Base-by-base conservation (phyloP, 2,329 filamentous ascomycete species). In the Mycogone perniciosa region DNA sequence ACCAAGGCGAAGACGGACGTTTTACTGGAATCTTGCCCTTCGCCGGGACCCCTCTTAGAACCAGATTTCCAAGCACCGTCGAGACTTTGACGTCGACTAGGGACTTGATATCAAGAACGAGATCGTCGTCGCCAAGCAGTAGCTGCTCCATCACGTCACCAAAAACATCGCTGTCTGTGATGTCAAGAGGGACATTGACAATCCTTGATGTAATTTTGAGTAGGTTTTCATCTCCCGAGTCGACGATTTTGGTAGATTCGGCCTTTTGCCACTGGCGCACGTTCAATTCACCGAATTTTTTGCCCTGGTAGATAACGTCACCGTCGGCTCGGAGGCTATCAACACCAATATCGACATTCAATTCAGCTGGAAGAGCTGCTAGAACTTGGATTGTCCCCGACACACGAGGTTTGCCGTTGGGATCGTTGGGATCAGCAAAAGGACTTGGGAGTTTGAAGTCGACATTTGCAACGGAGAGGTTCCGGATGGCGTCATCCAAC, bases 11-110 rank as follows among this genome's bases (percentile, higher is more conserved):
- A 70, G 76, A 89, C 91, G 83, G 85, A 96, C 90, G 88, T 81
- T 95, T 95, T 74, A 97, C 82, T 70, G 88, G 88, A 64, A 99
- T 84, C 63, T 85, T 81, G 60, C 93, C 91, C 74, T 90, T 79
- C 67, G 82, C 89, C 44, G 92, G 92, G 62, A 99, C 86, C 58
- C 86, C 83, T 67, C 88, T 89, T 61, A 97, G 74, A 48, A 86
- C 79, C 62, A 97, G 80, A 59, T 85, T 76, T 44, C 93, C 93
- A 56, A 99, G 76, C 29, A 86, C 84, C 31, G 91, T 96, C 52
- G 83, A 76, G 46, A 96, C 81, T 62, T 88, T 82, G 57, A 91
- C 87, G 67, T 95, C 89, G 51, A 97, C 89, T 40, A 80, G 76
- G 26, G 92, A 90, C 59, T 86, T 78, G 57, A 97, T 82, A 47